These are phyloP conservation scores for Umbelopsis ramanniana DNA, from an alignment of 192 early-diverging fungal genomes.

Conservation along the genomic window DNA sequence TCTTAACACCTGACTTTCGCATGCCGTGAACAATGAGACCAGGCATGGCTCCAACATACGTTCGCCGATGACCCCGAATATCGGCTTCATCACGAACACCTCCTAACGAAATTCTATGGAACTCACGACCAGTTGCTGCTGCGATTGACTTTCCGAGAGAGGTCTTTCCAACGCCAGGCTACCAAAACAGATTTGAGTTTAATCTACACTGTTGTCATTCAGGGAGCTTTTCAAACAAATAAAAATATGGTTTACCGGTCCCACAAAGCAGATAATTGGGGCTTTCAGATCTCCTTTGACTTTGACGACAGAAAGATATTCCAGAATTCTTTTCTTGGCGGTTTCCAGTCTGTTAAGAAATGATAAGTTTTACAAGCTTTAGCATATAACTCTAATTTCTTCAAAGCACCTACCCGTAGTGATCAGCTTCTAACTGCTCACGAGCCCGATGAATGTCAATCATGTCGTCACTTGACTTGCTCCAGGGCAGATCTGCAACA, in stretches of 20 bases:
- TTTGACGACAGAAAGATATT: slow-evolving; percentile 82
- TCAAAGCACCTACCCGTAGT: slow-evolving; percentile 61
- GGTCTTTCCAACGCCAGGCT: slow-evolving; percentile 77
- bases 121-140: slow-evolving; percentile 72
- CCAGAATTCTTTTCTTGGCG: slow-evolving; percentile 81
- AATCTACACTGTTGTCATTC: not conserved
- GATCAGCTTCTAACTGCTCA: slow-evolving; percentile 75
- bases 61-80: slow-evolving; percentile 84
- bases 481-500: slow-evolving; percentile 81
- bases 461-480: slow-evolving; percentile 60
- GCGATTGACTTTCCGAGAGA: slow-evolving; percentile 81
- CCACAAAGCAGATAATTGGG: slow-evolving; percentile 75
- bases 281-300: slow-evolving; percentile 69
- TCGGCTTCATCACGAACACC: slow-evolving; percentile 89
- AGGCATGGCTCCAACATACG: slow-evolving; percentile 90
- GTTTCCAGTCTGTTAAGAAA: slow-evolving; percentile 55
- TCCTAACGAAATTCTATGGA: slow-evolving; percentile 82
- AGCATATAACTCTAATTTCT: not conserved
- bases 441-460: slow-evolving; percentile 72
- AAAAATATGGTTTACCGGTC: slow-evolving; percentile 50
- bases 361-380: not conserved
- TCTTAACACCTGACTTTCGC: slow-evolving; percentile 67
- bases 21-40: slow-evolving; percentile 78
- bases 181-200: not conserved
- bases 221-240: not conserved